A percentile compares a stretch with the other conserved stretches of the same genome.
phyloP scores from a whole-genome alignment of 1,284 basidiomycete genomes.

The Ustilago cynodontis region DNA sequence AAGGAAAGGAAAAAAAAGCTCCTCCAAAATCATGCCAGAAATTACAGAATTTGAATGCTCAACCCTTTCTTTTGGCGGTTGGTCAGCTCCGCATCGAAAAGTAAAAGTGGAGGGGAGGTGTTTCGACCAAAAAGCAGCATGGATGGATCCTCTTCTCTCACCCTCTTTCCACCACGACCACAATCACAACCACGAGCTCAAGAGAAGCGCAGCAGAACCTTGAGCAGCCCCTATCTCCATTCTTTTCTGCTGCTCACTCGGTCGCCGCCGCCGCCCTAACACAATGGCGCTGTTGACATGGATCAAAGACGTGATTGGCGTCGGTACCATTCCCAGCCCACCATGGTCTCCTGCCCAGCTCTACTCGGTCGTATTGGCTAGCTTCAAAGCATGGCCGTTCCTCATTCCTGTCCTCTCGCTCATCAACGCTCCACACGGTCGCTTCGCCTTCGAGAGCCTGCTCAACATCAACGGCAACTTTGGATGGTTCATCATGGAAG shows the following conservation, averaged over 20 bases:
- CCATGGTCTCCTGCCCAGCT: conserved; percentile 53
- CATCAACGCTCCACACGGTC: conserved; percentile 81
- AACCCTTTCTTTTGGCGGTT: conserved; percentile 1
- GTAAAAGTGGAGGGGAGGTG: conserved; percentile 2
- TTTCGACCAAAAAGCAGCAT: background rate
- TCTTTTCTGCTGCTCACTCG: background rate
- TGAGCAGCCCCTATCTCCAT: background rate
- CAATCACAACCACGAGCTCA: background rate
- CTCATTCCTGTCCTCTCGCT: conserved; percentile 72
- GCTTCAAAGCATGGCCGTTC: conserved; percentile 71
- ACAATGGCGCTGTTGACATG: conserved; percentile 39
- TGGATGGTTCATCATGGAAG: conserved; percentile 87
- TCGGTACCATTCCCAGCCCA: conserved; percentile 37
- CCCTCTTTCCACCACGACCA: background rate
- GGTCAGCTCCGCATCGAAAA: conserved; percentile 13
- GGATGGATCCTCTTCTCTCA: conserved; percentile 1
- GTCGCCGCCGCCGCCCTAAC: too few relatives aligned
- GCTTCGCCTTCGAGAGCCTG: conserved; percentile 73
- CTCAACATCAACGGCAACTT: conserved; percentile 70
- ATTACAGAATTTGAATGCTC: background rate
- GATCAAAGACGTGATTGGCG: conserved; percentile 44
- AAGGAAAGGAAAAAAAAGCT: background rate
- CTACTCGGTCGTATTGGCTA: conserved; percentile 59
- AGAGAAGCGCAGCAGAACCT: background rate
- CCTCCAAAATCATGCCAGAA: background rate